phyloP scores from a whole-genome alignment of 306 rosid genomes.

The Citrullus mucosospermus region DNA sequence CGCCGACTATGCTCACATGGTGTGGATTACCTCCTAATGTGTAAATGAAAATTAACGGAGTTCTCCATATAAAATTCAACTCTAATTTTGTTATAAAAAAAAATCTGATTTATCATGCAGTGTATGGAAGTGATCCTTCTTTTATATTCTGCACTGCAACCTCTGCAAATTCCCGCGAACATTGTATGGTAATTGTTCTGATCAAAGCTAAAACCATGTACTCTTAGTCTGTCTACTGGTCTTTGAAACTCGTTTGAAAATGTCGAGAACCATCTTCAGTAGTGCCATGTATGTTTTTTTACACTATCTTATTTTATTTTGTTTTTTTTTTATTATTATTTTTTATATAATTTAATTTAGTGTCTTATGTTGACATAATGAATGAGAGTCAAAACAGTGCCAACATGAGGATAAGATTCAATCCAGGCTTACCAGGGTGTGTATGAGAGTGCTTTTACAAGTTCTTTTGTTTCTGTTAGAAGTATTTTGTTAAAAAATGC shows the following conservation, averaged over 20 bases:
- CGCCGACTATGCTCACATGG: constrained; percentile 72
- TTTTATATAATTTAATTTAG: neutral
- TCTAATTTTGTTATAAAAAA: neutral
- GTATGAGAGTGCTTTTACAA: neutral
- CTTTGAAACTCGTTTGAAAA: constrained; percentile 1
- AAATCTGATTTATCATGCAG: constrained; percentile 32
- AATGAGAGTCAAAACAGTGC: neutral
- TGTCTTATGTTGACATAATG: neutral
- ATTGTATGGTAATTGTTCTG: constrained; percentile 60
- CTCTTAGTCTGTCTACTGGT: neutral
- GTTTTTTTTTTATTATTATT: neutral
- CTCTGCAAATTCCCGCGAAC: constrained; percentile 79
- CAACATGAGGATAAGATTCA: neutral
- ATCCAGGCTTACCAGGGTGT: neutral
- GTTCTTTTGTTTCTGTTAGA: neutral
- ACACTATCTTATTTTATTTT: neutral
- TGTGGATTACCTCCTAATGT: constrained; percentile 11
- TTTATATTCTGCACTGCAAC: constrained; percentile 90
- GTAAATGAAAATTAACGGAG: constrained; percentile 12
- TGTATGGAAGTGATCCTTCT: constrained; percentile 82
- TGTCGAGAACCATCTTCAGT: neutral
- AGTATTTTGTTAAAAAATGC: neutral
- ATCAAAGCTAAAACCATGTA: neutral
- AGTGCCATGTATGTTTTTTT: neutral
- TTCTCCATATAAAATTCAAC: constrained; percentile 3